Conservation (phyloP, 2,329 filamentous ascomycete genomes). For the Escovopsis sp. region DNA sequence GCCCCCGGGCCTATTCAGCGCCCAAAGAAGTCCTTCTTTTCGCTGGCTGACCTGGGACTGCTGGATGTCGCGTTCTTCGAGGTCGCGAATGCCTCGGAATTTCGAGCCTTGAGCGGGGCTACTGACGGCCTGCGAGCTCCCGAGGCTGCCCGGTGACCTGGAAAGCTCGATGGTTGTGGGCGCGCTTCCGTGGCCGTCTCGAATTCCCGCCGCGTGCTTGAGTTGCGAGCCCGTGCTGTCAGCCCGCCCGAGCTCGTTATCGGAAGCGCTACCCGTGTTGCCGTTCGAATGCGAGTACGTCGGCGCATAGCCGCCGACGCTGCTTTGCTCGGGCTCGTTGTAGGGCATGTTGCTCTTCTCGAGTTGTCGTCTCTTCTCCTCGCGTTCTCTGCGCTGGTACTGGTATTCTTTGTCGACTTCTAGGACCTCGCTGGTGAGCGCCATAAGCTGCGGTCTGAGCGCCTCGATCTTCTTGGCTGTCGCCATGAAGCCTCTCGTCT, state of each 20-base stretch:
- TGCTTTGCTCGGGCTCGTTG: slow-evolving; percentile 49
- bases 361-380: slow-evolving; percentile 79
- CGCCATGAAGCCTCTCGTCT: slow-evolving; percentile 67
- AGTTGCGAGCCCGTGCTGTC: slow-evolving; percentile 62
- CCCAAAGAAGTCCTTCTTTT: slow-evolving; percentile 92
- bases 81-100: slow-evolving; percentile 84
- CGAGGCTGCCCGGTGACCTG: slow-evolving; percentile 40
- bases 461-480: slow-evolving; percentile 78
- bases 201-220: slow-evolving; percentile 33
- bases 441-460: slow-evolving; percentile 78
- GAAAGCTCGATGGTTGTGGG: slow-evolving; percentile 29
- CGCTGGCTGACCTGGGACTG: slow-evolving; percentile 43
- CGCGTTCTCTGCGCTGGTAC: slow-evolving; percentile 82
- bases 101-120: slow-evolving; percentile 40
- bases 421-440: slow-evolving; percentile 73
- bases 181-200: slow-evolving; percentile 17
- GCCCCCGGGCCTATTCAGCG: slow-evolving; percentile 77
- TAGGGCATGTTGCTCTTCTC: slow-evolving; percentile 74
- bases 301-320: slow-evolving; percentile 21
- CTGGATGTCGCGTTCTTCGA: slow-evolving; percentile 66
- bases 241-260: slow-evolving; percentile 55
- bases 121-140: slow-evolving; percentile 23
- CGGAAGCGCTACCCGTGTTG: slow-evolving; percentile 35
- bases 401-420: slow-evolving; percentile 95
- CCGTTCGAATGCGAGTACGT: slow-evolving; percentile 25